These are phyloP conservation scores for Flaveria floridana DNA, from an alignment of 140 eudicot genomes.

Conservation along the genomic window DNA sequence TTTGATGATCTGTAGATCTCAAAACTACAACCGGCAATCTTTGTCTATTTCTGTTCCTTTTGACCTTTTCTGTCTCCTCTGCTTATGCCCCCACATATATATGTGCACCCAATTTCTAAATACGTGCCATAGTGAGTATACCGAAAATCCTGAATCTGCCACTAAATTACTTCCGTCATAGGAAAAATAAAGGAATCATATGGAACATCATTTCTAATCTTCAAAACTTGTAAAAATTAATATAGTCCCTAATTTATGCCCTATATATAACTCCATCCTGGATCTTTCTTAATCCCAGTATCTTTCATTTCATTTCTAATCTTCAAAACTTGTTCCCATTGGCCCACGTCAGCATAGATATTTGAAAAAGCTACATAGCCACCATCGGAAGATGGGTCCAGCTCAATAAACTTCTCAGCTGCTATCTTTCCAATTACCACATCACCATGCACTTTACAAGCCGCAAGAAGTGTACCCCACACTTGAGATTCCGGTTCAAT, in stretches of 20 bases:
- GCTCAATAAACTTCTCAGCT: constrained; percentile 60
- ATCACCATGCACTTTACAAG: constrained; percentile 72
- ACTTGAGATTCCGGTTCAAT: constrained; percentile 59
- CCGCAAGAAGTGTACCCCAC: constrained; percentile 81
- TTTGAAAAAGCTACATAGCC: constrained; percentile 66
- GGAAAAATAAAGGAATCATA: background rate
- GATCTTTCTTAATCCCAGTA: constrained; percentile 59
- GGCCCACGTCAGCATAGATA: constrained; percentile 72
- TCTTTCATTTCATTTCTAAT: constrained; percentile 62
- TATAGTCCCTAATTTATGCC: background rate
- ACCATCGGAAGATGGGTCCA: constrained; percentile 60
- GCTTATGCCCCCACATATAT: no score
- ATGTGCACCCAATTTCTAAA: no score
- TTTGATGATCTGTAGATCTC: no score
- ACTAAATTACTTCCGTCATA: background rate
- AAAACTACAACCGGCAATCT: no score
- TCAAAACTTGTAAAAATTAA: background rate
- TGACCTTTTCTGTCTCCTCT: no score
- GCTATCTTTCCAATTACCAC: constrained; percentile 70
- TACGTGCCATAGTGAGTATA: no score
- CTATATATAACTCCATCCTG: constrained; percentile 73
- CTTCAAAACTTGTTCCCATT: constrained; percentile 64
- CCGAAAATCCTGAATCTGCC: background rate
- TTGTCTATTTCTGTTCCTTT: no score
- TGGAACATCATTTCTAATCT: background rate